These are phyloP conservation scores for Trichocomaceae sp. DNA, from an alignment of 2,329 filamentous ascomycete species.

Conservation along the genomic window DNA sequence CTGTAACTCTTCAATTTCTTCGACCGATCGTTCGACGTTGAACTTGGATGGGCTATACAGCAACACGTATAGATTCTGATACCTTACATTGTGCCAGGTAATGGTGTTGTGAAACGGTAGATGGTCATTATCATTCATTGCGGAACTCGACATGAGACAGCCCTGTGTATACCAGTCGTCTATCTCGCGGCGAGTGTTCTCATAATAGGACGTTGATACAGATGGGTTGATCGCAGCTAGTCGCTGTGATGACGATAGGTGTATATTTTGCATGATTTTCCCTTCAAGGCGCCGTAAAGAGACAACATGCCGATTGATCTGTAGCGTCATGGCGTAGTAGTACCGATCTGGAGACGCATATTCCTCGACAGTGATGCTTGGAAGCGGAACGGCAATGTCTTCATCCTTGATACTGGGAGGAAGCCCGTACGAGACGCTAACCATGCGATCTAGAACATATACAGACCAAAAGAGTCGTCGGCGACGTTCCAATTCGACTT, in stretches of 20 bases:
- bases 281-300: slow-evolving; percentile 41
- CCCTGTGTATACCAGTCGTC: slow-evolving; percentile 45
- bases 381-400: slow-evolving; percentile 38
- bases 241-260: not conserved
- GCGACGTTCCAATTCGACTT: slow-evolving; percentile 24
- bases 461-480: slow-evolving; percentile 44
- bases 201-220: slow-evolving; percentile 1
- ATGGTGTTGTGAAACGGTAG: slow-evolving; percentile 42
- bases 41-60: slow-evolving; percentile 41
- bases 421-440: slow-evolving; percentile 37
- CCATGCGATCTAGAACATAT: slow-evolving; percentile 43
- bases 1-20: not conserved
- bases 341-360: slow-evolving; percentile 37
- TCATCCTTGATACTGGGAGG: slow-evolving; percentile 37
- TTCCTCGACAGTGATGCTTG: slow-evolving; percentile 42
- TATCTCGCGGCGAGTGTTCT: slow-evolving; percentile 34
- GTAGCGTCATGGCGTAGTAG: slow-evolving; percentile 37
- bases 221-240: no score
- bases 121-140: slow-evolving; percentile 34
- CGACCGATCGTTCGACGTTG: slow-evolving; percentile 27
- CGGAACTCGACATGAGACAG: slow-evolving; percentile 38
- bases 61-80: slow-evolving; percentile 41
- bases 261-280: slow-evolving; percentile 6
- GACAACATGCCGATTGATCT: slow-evolving; percentile 43
- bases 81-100: slow-evolving; percentile 40